These are phyloP conservation scores for Aspergillus affinis DNA, from an alignment of 495 filamentous ascomycete species.

Conservation along the genomic window DNA sequence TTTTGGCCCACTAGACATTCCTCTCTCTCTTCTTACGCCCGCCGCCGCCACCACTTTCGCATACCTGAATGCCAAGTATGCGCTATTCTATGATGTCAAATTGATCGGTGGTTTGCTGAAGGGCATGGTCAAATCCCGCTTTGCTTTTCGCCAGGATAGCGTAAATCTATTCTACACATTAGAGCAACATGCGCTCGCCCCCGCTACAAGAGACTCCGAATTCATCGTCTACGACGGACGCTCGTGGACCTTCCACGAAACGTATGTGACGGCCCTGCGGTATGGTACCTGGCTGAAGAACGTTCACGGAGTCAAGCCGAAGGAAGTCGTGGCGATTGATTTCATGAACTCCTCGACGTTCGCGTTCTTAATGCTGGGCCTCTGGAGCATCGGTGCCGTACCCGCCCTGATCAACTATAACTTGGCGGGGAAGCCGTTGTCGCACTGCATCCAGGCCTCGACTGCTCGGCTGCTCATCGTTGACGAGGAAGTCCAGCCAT, in stretches of 20 bases:
- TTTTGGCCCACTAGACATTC: constrained; percentile 28
- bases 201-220: constrained; percentile 52
- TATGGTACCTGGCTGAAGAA: constrained; percentile 83
- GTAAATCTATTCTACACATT: constrained; percentile 79
- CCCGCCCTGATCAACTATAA: constrained; percentile 98
- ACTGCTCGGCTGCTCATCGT: constrained; percentile 70
- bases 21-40: constrained; percentile 56
- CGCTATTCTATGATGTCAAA: constrained; percentile 63
- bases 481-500: constrained; percentile 63
- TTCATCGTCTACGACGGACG: constrained; percentile 77
- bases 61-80: constrained; percentile 77
- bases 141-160: constrained; percentile 54
- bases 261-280: constrained; percentile 70
- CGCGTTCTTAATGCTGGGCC: constrained; percentile 77
- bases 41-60: constrained; percentile 67
- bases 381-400: constrained; percentile 85
- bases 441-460: constrained; percentile 75
- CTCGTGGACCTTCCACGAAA: constrained; percentile 77
- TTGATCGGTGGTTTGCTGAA: constrained; percentile 52
- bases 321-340: constrained; percentile 85
- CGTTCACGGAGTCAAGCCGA: constrained; percentile 63
- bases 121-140: constrained; percentile 35
- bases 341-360: constrained; percentile 84
- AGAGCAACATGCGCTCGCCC: constrained; percentile 63
- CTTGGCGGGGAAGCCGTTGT: constrained; percentile 67